These are phyloP conservation scores for Achaetomium macrosporum DNA, from an alignment of 2,329 filamentous ascomycete genomes.

Conservation along the genomic window DNA sequence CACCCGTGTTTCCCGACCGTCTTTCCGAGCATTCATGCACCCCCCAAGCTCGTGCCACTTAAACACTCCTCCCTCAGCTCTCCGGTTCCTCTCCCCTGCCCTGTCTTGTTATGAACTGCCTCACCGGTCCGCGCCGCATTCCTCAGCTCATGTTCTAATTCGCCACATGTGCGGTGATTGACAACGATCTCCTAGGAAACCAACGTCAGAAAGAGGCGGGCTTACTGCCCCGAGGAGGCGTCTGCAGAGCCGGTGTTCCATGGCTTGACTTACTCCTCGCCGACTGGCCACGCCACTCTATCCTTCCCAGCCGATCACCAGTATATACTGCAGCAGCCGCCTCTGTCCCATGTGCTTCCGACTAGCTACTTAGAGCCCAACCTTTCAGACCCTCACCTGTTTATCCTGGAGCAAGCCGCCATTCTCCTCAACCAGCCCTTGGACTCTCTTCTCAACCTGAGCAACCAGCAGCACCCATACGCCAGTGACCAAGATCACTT, in stretches of 20 bases:
- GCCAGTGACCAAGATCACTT: conserved; percentile 4
- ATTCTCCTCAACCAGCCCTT: conserved; percentile 29
- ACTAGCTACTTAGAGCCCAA: conserved; percentile 12
- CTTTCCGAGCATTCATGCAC: conserved; percentile 13
- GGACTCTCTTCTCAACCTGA: conserved; percentile 27
- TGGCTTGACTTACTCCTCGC: conserved; percentile 24
- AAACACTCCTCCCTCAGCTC: conserved; percentile 21
- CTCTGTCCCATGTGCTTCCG: conserved; percentile 16
- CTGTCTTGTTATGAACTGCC: conserved; percentile 14
- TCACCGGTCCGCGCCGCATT: conserved; percentile 25
- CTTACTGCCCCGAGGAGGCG: conserved; percentile 36
- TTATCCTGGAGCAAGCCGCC: conserved; percentile 33
- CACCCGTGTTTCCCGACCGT: conserved; percentile 10
- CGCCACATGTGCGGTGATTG: conserved; percentile 35
- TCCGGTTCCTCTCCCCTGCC: conserved; percentile 18
- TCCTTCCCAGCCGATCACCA: conserved; percentile 25
- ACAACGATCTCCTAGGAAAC: conserved; percentile 34
- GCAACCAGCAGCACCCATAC: conserved; percentile 7
- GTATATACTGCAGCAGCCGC: conserved; percentile 25
- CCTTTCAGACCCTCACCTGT: conserved; percentile 17
- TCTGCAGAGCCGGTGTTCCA: conserved; percentile 33
- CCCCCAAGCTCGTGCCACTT: conserved; percentile 20
- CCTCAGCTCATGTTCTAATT: conserved; percentile 25
- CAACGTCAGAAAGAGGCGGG: conserved; percentile 40
- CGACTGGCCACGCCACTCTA: conserved; percentile 24